phyloP scores from a whole-genome alignment of 2,329 filamentous ascomycete species.

The Spiromastix sp. region DNA sequence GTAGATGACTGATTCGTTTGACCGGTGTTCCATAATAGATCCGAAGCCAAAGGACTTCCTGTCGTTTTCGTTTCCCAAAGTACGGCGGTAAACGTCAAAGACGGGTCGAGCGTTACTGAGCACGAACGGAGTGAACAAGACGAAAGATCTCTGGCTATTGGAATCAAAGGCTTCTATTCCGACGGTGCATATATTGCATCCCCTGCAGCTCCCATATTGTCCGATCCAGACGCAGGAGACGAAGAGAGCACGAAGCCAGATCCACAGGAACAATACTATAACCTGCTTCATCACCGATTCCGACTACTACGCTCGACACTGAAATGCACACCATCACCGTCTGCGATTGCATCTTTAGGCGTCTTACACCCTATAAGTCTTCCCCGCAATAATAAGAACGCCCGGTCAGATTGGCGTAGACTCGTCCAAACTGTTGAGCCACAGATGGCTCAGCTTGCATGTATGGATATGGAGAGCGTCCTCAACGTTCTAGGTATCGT shows the following conservation, averaged over 20 bases:
- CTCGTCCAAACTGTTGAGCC: constrained; percentile 34
- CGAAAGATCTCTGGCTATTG: constrained; percentile 38
- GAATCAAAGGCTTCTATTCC: constrained; percentile 52
- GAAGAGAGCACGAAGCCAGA: constrained; percentile 25
- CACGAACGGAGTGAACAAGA: constrained; percentile 24
- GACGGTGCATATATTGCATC: constrained; percentile 70
- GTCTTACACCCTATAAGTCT: constrained; percentile 43
- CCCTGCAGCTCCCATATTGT: constrained; percentile 35
- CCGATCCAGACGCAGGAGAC: constrained; percentile 17
- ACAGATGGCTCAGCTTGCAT: constrained; percentile 39
- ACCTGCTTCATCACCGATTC: constrained; percentile 56
- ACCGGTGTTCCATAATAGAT: constrained; percentile 9
- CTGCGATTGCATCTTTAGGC: constrained; percentile 44
- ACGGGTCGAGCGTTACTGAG: not conserved
- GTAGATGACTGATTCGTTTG: constrained; percentile 5
- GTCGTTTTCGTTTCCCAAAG: constrained; percentile 10
- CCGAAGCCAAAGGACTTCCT: constrained; percentile 13
- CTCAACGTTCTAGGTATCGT: constrained; percentile 56
- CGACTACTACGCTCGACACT: constrained; percentile 52
- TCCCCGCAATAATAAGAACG: constrained; percentile 42
- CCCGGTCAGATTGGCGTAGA: constrained; percentile 46
- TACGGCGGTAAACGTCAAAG: not conserved
- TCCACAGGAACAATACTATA: constrained; percentile 58
- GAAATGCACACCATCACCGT: constrained; percentile 43
- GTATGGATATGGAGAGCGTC: constrained; percentile 51